Evolutionary conservation across 2,329 filamentous ascomycete species (phyloP), one percentile per base, ranked within the genome.

Genomic region (Pseudofabraea citricarpa): DNA sequence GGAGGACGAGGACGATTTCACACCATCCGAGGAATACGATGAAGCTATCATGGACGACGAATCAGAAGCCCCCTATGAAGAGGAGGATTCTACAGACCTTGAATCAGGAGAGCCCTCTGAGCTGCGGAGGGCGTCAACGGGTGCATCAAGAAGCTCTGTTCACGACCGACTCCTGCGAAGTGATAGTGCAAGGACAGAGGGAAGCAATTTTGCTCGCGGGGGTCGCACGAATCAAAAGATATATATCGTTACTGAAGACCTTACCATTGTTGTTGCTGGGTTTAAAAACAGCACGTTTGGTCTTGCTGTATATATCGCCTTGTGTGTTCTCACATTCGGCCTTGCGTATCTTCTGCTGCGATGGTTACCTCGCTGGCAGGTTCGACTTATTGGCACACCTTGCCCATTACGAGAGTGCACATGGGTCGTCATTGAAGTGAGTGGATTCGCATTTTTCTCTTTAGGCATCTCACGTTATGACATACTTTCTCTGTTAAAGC

Each of bases 181-280:
- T 47, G 80, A 84, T 48, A 94, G 87, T 52, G 74, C 71, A 21
- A 77, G 76, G 41, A 93, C 88, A 10, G 76, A 82, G 50, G 74
- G 71, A 22, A 88, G 85, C 57, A 73, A 74, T 22, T 68, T 70
- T 49, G 78, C 75, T 39, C 71, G 70, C 31, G 78, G 76, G 9
- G 79, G 80, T 32, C 80, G 87, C 45, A 72, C 77, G 21, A 94
- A 77, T 56, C 93, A 98, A 64, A 97, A 96, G 67, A 77, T 96
- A 19, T 93, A 96, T 64, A 90, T 98, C 66, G 74, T 82, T 46
- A 95, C 88, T 32, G 93, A 98, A 64, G 93, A 98, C 63, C 71
- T 98, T 51, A 96, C 90, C 1, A 90, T 96, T 56, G 91, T 90
- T 21, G 81, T 97, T 59, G 89, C 91, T 19, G 93, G 93, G 0